Conservation (phyloP, 495 filamentous ascomycete species). For the Aspergillus haitiensis region DNA sequence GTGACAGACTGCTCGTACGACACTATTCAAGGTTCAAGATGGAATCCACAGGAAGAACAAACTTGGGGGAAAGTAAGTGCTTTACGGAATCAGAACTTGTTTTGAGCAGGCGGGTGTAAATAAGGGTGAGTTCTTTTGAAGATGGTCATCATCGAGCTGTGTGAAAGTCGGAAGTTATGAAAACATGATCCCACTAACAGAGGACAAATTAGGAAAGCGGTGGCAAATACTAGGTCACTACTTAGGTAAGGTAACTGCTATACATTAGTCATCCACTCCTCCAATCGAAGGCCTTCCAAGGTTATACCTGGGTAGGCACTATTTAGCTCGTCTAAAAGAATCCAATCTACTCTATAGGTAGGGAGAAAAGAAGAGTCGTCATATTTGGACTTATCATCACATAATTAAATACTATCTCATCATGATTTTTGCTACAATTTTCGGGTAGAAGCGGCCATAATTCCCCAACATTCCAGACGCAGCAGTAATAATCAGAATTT, state of each 20-base stretch:
- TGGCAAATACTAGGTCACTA: not conserved
- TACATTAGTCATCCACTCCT: not conserved
- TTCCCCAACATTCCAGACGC: not conserved
- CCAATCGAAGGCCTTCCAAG: no score
- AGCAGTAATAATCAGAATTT: not conserved
- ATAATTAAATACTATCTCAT: not conserved
- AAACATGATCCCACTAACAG: not conserved
- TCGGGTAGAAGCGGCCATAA: not conserved
- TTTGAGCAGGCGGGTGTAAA: no score
- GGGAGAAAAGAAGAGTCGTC: no score
- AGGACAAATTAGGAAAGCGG: constrained; percentile 12
- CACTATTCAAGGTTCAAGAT: no score
- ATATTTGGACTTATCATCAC: not conserved
- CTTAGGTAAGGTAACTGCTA: no score
- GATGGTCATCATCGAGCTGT: not conserved
- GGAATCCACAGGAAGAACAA: no score
- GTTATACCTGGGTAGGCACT: no score
- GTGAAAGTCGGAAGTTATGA: not conserved
- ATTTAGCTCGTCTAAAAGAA: no score
- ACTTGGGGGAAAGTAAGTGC: no score
- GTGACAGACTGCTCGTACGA: not conserved
- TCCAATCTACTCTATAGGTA: no score
- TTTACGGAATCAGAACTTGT: no score
- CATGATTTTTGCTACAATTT: not conserved
- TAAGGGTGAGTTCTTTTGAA: not conserved